Evolutionary conservation across 306 rosid genomes (phyloP), one percentile per base, ranked within the genome.

Genomic region (Vigna trinervia): DNA sequence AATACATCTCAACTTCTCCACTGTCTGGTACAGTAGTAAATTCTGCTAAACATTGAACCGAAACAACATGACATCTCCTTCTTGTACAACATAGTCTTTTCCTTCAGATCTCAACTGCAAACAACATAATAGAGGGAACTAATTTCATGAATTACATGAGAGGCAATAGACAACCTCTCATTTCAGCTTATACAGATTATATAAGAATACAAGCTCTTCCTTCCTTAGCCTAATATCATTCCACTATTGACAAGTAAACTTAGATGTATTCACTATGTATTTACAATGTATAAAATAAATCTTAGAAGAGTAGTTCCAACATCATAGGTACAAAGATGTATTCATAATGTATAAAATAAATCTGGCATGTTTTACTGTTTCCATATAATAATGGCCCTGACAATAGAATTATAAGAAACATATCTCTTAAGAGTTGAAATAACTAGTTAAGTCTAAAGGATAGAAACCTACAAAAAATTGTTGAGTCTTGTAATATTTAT

Each of bases 51-150:
- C 97, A 45, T 95, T 95, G 89, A 95, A 95, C 32, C 98, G 97
- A 70, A 92, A 92, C 84, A 95, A 80, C 98, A 95, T 92, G 62
- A 95, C 96, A 84, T 95, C 98, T 80, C 96, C 97, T 88, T 92
- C 98, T 81, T 75, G 92, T 52, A 95, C 98, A 82, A 88, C 60
- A 79, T 95, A 95, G 15, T 90, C 98, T 87, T 95, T 95, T 69
- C 97, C 98, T 91, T 95, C 96, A 41, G 96, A 89, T 87, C 97
- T 85, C 89, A 92, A 85, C 98, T 95, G 93, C 89, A 89, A 78
- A 84, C 22, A 81, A 52, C 78, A 73, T 32, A 32, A 43, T 23
- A 80, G 59, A 45, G 62, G 32, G 19, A 58, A 65, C 36, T 36
- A 36, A 34, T 57, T 39, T 51, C 22, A 3, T 47, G 53, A 52